A percentile compares a stretch with the other conserved stretches of the same genome.
Evolutionary conservation across 1,139 yeast species (phyloP).

Genomic region (Blastobotrys niveus): DNA sequence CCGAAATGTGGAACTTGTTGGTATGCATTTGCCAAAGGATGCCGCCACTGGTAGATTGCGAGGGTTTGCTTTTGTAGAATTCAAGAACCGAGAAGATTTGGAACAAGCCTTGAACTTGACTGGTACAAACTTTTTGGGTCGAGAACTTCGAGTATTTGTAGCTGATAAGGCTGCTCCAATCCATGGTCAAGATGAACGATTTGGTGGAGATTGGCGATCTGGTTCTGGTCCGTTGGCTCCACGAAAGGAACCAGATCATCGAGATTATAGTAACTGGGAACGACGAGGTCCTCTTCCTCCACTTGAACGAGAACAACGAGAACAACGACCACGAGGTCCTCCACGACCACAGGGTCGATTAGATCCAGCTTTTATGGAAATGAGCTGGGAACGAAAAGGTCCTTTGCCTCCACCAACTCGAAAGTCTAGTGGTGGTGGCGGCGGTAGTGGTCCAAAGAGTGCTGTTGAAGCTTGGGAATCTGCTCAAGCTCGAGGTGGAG

Average conservation of each 20-base stretch:
- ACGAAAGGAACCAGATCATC: conserved; percentile 22
- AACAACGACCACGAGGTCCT: conserved; percentile 15
- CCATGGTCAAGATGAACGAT: conserved; percentile 39
- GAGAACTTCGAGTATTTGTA: conserved; percentile 69
- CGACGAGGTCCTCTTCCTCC: conserved; percentile 33
- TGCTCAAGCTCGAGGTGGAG: conserved; percentile 4
- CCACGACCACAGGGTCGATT: conserved; percentile 18
- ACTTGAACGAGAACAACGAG: conserved; percentile 20
- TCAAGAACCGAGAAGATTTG: conserved; percentile 66
- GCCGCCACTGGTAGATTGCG: conserved; percentile 53
- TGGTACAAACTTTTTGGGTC: conserved; percentile 65
- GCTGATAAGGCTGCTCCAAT: conserved; percentile 49
- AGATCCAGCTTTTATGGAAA: conserved; percentile 30
- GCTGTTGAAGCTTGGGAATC: conserved; percentile 3
- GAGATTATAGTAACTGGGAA: conserved; percentile 31
- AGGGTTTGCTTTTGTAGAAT: conserved; percentile 87
- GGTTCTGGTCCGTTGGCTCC: conserved; percentile 32
- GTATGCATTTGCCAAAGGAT: conserved; percentile 51
- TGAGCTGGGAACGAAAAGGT: conserved; percentile 34
- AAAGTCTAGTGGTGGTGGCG: conserved; percentile 14
- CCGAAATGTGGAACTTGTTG: conserved; percentile 11
- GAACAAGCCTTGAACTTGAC: conserved; percentile 64
- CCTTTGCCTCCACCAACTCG: conserved; percentile 28
- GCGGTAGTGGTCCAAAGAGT: conserved; percentile 13
- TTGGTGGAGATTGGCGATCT: conserved; percentile 55